Evolutionary conservation across 768 basidiomycete species (phyloP), one percentile per base, ranked within the genome.

Genomic region (Suillus variegatus): DNA sequence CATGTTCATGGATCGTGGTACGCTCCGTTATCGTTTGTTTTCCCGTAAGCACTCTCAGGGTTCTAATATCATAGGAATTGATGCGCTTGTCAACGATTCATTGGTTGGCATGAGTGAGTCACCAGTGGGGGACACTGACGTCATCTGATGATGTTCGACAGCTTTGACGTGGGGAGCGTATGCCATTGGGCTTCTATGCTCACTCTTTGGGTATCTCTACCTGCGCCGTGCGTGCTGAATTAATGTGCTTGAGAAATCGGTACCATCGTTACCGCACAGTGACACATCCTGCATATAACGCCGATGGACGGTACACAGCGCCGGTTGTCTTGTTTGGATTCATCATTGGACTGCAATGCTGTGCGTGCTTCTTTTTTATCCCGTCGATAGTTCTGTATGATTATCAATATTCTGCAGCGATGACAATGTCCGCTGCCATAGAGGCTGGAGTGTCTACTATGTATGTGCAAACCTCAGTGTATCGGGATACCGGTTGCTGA

Each of bases 361-460:
- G 89, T 91, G 77, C 78, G 84, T 81, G 49, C 44, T 70, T 69
- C n/a, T 13, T 25, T n/a, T 22, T 38, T 52, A 60, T 58, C 40
- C 49, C 18, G 28, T 38, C 40, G 14, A 54, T 60, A 52, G 16
- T 55, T 46, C 22, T 54, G 54, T 52, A 52, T 64, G 38, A 22
- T 32, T 51, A 13, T 60, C 18, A 9, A 52, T 52, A 52, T 52
- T 66, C 25, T 25, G 41, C 66, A 91, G 90, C 86, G 18, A 75
- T 90, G 66, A 91, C 90, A 7, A 78, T 92, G 66, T 85, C 86
- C 3, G 88, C 89, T 14, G 87, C 90, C 4, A 87, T 93, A 69
- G 92, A 94, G 72, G 92, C 92, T 16, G 94, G 93, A 60, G 93
- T 95, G 1, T 94, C 92, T 2, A 94, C 93, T 2, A 93, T 94